A percentile compares a stretch with the other conserved stretches of the same genome.
Evolutionary conservation across 768 basidiomycete species (phyloP).

Genomic region (Mycena vulgaris): DNA sequence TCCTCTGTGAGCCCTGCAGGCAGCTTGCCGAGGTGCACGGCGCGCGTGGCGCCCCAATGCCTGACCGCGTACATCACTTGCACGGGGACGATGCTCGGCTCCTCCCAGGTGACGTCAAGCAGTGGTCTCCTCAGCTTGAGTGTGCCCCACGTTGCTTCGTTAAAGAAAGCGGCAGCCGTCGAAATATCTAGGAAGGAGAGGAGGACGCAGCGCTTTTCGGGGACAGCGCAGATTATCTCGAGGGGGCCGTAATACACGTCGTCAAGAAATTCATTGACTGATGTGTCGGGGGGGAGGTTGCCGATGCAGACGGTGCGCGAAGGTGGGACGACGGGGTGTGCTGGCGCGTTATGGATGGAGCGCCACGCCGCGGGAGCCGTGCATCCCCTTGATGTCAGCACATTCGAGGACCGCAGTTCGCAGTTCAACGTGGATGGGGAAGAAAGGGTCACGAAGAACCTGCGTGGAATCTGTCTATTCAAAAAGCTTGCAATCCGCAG

Average conservation of each 20-base stretch:
- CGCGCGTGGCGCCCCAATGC: conserved; percentile 94
- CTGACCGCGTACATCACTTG: conserved; percentile 84
- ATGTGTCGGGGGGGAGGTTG: conserved; percentile 94
- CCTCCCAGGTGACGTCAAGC: conserved; percentile 99
- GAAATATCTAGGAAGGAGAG: conserved; percentile 96
- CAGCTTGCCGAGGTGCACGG: conserved; percentile 96
- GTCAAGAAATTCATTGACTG: conserved; percentile 93
- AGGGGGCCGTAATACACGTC: conserved; percentile 98
- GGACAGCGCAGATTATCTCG: conserved; percentile 93
- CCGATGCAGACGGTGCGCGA: conserved; percentile 99
- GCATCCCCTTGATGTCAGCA: too few species aligned
- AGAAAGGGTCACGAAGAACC: too few species aligned
- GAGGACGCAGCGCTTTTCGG: conserved; percentile 98
- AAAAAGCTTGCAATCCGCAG: too few species aligned
- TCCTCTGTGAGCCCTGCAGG: conserved; percentile 94
- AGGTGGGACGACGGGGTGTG: too few species aligned
- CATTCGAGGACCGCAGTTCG: too few species aligned
- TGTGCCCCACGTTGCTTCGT: conserved; percentile 96
- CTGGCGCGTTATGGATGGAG: too few species aligned
- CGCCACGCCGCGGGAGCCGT: too few species aligned
- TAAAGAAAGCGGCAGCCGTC: conserved; percentile 96
- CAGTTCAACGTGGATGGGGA: too few species aligned
- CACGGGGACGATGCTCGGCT: conserved; percentile 89
- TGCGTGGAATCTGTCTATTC: too few species aligned
- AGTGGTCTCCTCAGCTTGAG: conserved; percentile 91